Evolutionary conservation across 1,284 basidiomycete genomes (phyloP).

Genomic region (Chalciporus sp.): DNA sequence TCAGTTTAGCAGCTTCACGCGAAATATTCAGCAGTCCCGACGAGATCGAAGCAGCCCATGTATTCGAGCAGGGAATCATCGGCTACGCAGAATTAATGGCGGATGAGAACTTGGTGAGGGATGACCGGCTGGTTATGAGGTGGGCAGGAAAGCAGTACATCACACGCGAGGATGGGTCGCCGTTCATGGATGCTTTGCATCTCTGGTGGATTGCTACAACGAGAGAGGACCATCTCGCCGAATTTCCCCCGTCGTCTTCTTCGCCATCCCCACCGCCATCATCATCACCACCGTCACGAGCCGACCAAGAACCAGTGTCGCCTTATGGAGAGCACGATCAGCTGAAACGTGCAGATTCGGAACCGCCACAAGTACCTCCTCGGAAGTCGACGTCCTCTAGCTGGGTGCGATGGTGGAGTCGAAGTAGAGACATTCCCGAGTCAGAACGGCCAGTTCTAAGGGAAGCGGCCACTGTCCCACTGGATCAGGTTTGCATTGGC

Average conservation of each 20-base stretch:
- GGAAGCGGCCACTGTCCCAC: constrained; percentile 16
- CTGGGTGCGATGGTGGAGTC: constrained; percentile 79
- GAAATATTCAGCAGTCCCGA: constrained; percentile 42
- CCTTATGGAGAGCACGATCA: constrained; percentile 32
- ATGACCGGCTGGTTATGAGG: constrained; percentile 62
- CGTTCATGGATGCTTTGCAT: constrained; percentile 65
- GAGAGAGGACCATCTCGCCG: constrained; percentile 24
- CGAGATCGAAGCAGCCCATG: constrained; percentile 51
- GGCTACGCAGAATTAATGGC: constrained; percentile 57
- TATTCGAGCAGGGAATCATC: constrained; percentile 58
- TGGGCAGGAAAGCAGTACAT: constrained; percentile 73
- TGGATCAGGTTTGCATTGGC: constrained; percentile 21
- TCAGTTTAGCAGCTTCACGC: constrained; percentile 50
- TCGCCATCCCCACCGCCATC: constrained; percentile 36
- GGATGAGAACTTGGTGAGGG: constrained; percentile 54
- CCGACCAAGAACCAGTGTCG: constrained; percentile 35
- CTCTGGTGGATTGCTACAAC: constrained; percentile 59
- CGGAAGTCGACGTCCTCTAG: constrained; percentile 59
- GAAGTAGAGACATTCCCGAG: constrained; percentile 43
- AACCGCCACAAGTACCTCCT: constrained; percentile 36
- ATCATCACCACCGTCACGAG: constrained; percentile 29
- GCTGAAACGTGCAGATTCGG: constrained; percentile 37
- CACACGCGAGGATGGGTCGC: constrained; percentile 60
- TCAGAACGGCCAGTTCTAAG: constrained; percentile 27
- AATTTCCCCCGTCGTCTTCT: constrained; percentile 25